Evolutionary conservation across 2,329 filamentous ascomycete genomes (phyloP), one percentile per base, ranked within the genome.

Genomic region (Scopulariopsis brevicaulis): DNA sequence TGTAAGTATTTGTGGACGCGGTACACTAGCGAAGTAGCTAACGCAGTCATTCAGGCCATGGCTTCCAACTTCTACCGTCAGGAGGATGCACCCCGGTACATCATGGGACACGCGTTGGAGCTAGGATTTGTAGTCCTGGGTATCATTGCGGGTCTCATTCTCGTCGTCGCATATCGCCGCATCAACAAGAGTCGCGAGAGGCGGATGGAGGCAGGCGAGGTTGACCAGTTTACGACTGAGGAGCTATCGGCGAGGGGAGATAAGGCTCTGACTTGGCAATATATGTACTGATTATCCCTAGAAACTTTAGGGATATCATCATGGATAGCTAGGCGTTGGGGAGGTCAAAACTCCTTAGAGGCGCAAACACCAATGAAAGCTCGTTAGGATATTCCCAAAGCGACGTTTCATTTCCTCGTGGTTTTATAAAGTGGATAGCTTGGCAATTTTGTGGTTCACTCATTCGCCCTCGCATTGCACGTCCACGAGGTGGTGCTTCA

Each of bases 41-140:
- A 56, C 25, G 32, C 15, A 34, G 24, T 28, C 32, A 4, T 10
- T 2, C n/a, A 75, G 72, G 85, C 84, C 1, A 86, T 89, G 79
- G 83, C 85, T 0, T 85, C 83, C 5, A 89, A 89, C 64, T 88
- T 89, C 64, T 90, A 89, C 64, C 77, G 85, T 3, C 66, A 71
- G 32, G 68, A 67, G 4, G 79, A 82, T 59, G 64, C 65, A 1
- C 79, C 79, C 0, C 70, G 73, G 4, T 82, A 80, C 56, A 69
- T 73, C 4, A 67, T 81, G 0, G 79, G 79, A 0, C 79, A 81
- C 60, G 72, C 65, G 0, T 63, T 82, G 14, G 77, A 81, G 62
- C 64, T 82, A 2, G 76, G 68, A 0, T 82, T 82, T 59, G 75
- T 80, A 22, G 60, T 62, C 2, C 62, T 67, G 0, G 78, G 77